Evolutionary conservation across 2,329 filamentous ascomycete genomes (phyloP).

Genomic region (Podosphaera xanthii): DNA sequence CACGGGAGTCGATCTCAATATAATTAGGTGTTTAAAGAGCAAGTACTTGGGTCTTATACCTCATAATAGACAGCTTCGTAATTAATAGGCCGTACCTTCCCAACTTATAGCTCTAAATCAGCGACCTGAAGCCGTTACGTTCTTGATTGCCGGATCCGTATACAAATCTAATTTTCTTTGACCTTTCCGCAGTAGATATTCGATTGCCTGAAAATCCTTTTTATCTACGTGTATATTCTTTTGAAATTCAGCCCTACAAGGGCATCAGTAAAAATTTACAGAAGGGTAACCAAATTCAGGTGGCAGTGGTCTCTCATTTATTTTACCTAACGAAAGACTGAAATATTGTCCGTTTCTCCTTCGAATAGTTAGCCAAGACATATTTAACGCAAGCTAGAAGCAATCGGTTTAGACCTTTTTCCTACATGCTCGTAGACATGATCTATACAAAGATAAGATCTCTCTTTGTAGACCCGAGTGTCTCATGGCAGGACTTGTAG

Average conservation of each 20-base stretch:
- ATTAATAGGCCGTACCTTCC: too few species aligned
- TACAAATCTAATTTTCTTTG: slow-evolving; percentile 44
- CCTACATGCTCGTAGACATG: slow-evolving; percentile 59
- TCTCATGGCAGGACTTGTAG: slow-evolving; percentile 19
- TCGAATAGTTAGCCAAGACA: slow-evolving; percentile 3
- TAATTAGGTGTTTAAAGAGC: too few species aligned
- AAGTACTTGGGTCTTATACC: too few species aligned
- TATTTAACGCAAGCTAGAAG: background rate
- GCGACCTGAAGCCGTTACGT: slow-evolving; percentile 20
- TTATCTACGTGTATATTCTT: slow-evolving; percentile 36
- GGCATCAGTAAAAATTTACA: background rate
- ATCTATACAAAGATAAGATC: slow-evolving; percentile 66
- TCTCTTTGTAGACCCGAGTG: slow-evolving; percentile 80
- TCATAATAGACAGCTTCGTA: too few species aligned
- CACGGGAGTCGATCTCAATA: too few species aligned
- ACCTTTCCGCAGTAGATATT: slow-evolving; percentile 45
- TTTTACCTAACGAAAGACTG: slow-evolving; percentile 37
- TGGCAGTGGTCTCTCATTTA: background rate
- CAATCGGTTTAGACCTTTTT: slow-evolving; percentile 51
- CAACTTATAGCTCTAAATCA: too few species aligned
- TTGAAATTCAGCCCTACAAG: slow-evolving; percentile 47
- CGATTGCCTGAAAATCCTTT: slow-evolving; percentile 47
- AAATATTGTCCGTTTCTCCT: slow-evolving; percentile 38
- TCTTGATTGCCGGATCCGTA: slow-evolving; percentile 37
- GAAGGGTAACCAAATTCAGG: background rate